Evolutionary conservation across 164 flowering plant species (phyloP), one percentile per base, ranked within the genome.

Genomic region (Santalum album): DNA sequence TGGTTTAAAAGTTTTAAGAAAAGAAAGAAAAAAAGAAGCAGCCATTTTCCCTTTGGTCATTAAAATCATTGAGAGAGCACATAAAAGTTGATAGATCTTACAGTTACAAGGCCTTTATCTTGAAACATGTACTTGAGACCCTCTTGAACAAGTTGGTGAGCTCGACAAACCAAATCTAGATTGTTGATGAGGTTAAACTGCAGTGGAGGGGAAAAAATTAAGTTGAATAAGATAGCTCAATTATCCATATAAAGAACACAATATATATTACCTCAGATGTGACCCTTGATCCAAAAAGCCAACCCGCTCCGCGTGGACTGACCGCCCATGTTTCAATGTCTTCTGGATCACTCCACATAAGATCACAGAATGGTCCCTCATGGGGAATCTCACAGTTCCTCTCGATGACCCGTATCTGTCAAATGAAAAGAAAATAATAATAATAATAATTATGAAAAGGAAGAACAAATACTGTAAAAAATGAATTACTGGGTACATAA

Each of bases 281-380:
- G 59, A 94, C 99, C 69, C 96, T 78, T 32, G 99, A 87, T 49
- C 99, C 99, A 70, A 94, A 94, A 52, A 94, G 97, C 99, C 99
- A 94, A 51, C 99, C 99, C 51, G 99, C 99, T 62, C 97, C 99
- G 0, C 99, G 85, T n/a, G 97, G 99, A 78, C 99, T 94, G 34
- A 92, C 98, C 47, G 96, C 95, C 98, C 98, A 92, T 59, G 96
- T 89, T 73, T 92, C 96, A 69, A 92, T 92, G 64, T 89, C 96
- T 72, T 92, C 98, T 57, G 98, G 98, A 62, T 92, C 98, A 79
- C 98, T 92, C 99, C 99, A 94, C 99, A 94, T 94, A 14, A 94
- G 94, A 72, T 94, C 99, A 72, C 99, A 94, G 60, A 94, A 94
- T 2, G 99, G 99, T 38, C 99, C 97, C 73, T 94, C 99, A 57